Evolutionary conservation across 2,329 filamentous ascomycete genomes (phyloP).

Genomic region (Pseudogymnoascus sp.): DNA sequence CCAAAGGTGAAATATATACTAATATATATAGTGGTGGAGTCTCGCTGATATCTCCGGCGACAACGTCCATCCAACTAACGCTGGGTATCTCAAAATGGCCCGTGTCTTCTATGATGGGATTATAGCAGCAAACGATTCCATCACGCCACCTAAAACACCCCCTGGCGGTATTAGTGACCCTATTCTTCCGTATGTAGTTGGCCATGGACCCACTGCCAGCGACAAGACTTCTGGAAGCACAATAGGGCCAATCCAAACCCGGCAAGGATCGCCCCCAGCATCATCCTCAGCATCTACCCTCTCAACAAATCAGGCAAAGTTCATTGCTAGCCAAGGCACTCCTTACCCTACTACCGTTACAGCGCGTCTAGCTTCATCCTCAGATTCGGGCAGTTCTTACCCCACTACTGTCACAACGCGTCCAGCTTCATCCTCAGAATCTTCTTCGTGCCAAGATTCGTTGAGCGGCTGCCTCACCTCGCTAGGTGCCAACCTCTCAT

Average conservation of each 20-base stretch:
- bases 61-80: neutral
- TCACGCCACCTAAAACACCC: neutral
- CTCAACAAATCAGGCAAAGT: neutral
- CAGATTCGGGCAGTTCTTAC: neutral
- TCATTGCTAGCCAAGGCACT: neutral
- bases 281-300: neutral
- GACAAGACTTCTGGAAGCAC: neutral
- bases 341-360: neutral
- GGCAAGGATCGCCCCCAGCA: neutral
- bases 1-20: neutral
- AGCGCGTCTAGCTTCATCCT: neutral
- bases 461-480: neutral
- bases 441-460: neutral
- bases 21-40: constrained; percentile 14
- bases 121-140: neutral
- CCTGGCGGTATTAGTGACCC: neutral
- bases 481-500: neutral
- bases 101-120: neutral
- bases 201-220: neutral
- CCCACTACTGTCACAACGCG: neutral
- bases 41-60: constrained; percentile 14
- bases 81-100: neutral
- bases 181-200: neutral
- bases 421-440: neutral
- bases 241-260: neutral